Percentiles rank a stretch among this genome's conserved stretches.
phyloP scores from a whole-genome alignment of 2,329 filamentous ascomycete species.

The Cytospora piceae region DNA sequence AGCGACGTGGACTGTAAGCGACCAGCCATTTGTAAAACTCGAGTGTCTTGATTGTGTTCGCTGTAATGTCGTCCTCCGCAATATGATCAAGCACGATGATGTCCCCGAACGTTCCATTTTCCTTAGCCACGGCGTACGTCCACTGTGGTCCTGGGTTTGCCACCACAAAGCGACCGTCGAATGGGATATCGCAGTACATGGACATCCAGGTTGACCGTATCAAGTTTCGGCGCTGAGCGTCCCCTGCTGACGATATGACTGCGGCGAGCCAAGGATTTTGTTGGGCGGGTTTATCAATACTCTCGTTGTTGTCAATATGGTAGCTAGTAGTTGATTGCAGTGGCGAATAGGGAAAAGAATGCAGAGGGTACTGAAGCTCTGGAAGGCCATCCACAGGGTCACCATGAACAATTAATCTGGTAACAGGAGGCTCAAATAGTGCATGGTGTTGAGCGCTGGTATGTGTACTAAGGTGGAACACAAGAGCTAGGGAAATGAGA shows the following conservation, averaged over 20 bases:
- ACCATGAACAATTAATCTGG: background rate
- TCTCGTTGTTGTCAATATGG: background rate
- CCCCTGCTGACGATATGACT: slow-evolving; percentile 38
- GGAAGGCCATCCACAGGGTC: slow-evolving; percentile 1
- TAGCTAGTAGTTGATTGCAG: slow-evolving; percentile 23
- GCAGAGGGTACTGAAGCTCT: slow-evolving; percentile 30
- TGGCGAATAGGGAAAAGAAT: slow-evolving; percentile 36
- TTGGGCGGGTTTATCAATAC: background rate
- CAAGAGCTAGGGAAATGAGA: background rate
- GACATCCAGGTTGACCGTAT: slow-evolving; percentile 42
- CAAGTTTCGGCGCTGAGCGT: slow-evolving; percentile 37
- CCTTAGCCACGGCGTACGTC: slow-evolving; percentile 35
- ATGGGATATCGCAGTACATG: slow-evolving; percentile 37
- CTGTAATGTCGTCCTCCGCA: slow-evolving; percentile 38
- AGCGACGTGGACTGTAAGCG: slow-evolving; percentile 29
- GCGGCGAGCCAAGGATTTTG: slow-evolving; percentile 37
- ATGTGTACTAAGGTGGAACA: background rate
- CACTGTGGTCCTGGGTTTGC: slow-evolving; percentile 38
- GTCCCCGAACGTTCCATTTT: slow-evolving; percentile 41
- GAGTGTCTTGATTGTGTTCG: slow-evolving; percentile 42
- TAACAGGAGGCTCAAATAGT: background rate
- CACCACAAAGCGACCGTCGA: slow-evolving; percentile 40
- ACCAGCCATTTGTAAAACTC: slow-evolving; percentile 41
- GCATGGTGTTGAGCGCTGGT: background rate
- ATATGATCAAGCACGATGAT: slow-evolving; percentile 42